Evolutionary conservation across 2,329 filamentous ascomycete genomes (phyloP).

Genomic region (Ascochyta koolunga): DNA sequence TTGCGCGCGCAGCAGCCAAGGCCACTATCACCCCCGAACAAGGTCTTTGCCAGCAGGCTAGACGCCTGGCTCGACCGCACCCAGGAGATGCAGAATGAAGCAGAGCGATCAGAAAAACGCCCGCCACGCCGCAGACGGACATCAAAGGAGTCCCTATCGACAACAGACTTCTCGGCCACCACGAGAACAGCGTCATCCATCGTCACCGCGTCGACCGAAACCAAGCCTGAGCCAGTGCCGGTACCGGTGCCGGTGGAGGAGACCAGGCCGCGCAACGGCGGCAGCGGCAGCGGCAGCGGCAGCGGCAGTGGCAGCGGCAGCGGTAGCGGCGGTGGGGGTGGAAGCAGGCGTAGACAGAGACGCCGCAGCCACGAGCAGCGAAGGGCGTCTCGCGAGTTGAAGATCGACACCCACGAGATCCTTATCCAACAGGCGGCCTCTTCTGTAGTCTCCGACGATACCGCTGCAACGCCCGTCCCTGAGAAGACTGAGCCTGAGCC

Average conservation of each 20-base stretch:
- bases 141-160: constrained; percentile 41
- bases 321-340: constrained; percentile 31
- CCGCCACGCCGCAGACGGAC: constrained; percentile 28
- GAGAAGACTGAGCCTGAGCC: constrained; percentile 16
- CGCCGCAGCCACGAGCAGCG: constrained; percentile 28
- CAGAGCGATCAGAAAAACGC: not conserved
- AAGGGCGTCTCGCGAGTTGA: constrained; percentile 24
- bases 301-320: constrained; percentile 35
- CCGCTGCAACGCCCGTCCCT: constrained; percentile 21
- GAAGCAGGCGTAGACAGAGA: constrained; percentile 35
- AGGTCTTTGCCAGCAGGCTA: constrained; percentile 59
- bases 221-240: constrained; percentile 23
- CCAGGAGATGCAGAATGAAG: constrained; percentile 47
- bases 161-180: constrained; percentile 24
- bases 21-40: constrained; percentile 46
- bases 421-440: constrained; percentile 13
- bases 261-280: constrained; percentile 27
- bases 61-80: constrained; percentile 67
- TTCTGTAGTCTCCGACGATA: constrained; percentile 27
- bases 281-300: constrained; percentile 32
- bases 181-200: constrained; percentile 33
- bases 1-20: constrained; percentile 16
- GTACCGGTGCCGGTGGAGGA: constrained; percentile 18
- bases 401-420: constrained; percentile 18
- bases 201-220: constrained; percentile 29